These are phyloP conservation scores for Plasmodium falciparum DNA, from an alignment of 169 alveolate genomes.

Conservation along the genomic window DNA sequence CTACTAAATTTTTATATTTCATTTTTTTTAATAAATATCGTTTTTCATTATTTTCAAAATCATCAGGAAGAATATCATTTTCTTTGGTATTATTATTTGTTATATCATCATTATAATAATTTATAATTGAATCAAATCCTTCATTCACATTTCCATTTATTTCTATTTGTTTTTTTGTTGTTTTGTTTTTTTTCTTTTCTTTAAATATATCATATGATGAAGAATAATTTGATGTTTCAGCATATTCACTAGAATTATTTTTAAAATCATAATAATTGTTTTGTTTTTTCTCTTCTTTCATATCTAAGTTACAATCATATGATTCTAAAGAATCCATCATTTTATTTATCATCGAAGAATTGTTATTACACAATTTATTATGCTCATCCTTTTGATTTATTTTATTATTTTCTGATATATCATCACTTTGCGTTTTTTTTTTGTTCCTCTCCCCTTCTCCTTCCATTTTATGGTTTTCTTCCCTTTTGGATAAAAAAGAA, in stretches of 20 bases:
- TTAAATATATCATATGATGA: background rate
- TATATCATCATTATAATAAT: conserved; percentile 11
- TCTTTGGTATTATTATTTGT: conserved; percentile 3
- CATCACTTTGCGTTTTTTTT: too few species aligned
- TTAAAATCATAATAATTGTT: too few species aligned
- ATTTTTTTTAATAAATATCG: conserved; percentile 12
- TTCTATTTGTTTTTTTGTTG: background rate
- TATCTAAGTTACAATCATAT: too few species aligned
- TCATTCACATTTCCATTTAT: background rate
- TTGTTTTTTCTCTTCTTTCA: too few species aligned
- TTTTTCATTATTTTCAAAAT: conserved; percentile 3
- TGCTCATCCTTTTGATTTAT: too few species aligned
- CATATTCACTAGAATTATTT: background rate
- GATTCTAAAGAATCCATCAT: too few species aligned
- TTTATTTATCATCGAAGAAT: too few species aligned
- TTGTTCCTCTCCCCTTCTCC: too few species aligned
- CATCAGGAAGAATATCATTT: background rate
- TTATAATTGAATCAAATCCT: conserved; percentile 1
- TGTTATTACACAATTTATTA: too few species aligned
- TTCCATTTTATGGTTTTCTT: too few species aligned
- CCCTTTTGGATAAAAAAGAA: too few species aligned
- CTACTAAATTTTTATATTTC: conserved; percentile 56
- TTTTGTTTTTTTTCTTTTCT: background rate
- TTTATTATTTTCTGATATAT: too few species aligned
- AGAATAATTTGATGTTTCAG: background rate